Percentiles rank a stretch among this genome's conserved stretches.
phyloP scores from a whole-genome alignment of 2,329 filamentous ascomycete species.

The Phaeoacremonium minimum region DNA sequence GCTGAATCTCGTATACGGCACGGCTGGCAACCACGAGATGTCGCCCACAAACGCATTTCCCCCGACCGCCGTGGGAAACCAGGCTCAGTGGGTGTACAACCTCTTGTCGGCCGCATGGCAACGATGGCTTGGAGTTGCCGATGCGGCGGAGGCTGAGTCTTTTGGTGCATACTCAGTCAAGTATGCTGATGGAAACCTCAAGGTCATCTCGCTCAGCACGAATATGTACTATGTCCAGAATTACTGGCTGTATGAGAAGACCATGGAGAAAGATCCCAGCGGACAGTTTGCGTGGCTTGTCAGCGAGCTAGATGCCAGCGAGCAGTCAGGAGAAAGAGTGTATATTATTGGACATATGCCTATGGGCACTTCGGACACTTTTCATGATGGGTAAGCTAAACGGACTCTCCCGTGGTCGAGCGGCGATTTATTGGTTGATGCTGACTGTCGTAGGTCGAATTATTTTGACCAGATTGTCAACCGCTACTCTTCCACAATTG shows the following conservation, averaged over 20 bases:
- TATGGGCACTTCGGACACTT: slow-evolving; percentile 41
- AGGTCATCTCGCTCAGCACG: slow-evolving; percentile 56
- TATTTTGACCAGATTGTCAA: slow-evolving; percentile 49
- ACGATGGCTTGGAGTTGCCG: slow-evolving; percentile 36
- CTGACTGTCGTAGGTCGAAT: slow-evolving; percentile 29
- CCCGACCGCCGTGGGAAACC: slow-evolving; percentile 28
- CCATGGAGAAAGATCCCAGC: slow-evolving; percentile 45
- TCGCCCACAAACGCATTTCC: slow-evolving; percentile 49
- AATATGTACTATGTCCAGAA: slow-evolving; percentile 57
- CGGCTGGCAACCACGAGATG: slow-evolving; percentile 54
- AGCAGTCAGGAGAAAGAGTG: slow-evolving; percentile 45
- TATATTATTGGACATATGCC: slow-evolving; percentile 57
- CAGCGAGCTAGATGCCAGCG: slow-evolving; percentile 46
- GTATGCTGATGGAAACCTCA: slow-evolving; percentile 39
- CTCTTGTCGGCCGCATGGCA: slow-evolving; percentile 40
- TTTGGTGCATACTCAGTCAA: slow-evolving; percentile 47
- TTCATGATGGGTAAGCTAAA: slow-evolving; percentile 36
- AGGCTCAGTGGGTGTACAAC: slow-evolving; percentile 49
- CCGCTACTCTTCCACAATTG: slow-evolving; percentile 49
- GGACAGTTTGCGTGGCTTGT: slow-evolving; percentile 50
- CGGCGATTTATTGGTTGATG: background rate
- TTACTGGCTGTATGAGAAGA: slow-evolving; percentile 48
- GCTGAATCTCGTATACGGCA: slow-evolving; percentile 38
- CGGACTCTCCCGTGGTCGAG: background rate
- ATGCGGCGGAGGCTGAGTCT: slow-evolving; percentile 25